Evolutionary conservation across 148 eudicot genomes (phyloP), one percentile per base, ranked within the genome.

Genomic region (Rhododendron simsii): DNA sequence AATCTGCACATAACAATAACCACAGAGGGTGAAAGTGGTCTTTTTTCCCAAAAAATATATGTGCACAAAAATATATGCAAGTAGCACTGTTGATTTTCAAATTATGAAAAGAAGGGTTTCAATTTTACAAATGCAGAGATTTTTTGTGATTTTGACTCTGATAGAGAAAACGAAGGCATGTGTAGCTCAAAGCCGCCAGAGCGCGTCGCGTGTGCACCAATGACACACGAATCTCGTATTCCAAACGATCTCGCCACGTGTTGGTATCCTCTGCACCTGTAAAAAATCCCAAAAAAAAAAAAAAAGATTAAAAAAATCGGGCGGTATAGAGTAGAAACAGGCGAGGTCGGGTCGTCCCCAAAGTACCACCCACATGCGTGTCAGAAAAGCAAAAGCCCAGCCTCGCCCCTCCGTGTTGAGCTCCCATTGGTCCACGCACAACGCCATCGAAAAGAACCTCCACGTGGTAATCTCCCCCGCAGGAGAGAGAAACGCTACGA

Each of bases 171-270:
- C 28, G 35, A 3, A 67, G 39, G 44, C 7, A 75, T 2, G 80
- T 77, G 80, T 41, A 2, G 3, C 0, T 9, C 5, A 41, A 21
- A 20, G 47, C 16, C 26, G 50, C 14, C 0, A 21, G 80, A 39
- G 50, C 80, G 53, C 80, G 80, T 77, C 2, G 30, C 0, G 11
- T 6, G 15, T 8, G 2, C 51, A 9, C 45, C 23, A 21, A 23
- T 3, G 28, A 37, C 44, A 20, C 53, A 77, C 30, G 26, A 21
- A 77, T 77, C 80, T 20, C 50, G 48, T 41, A 41, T 76, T 39
- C 79, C 51, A 48, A 76, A 76, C 80, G 80, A 37, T 76, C 28
- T 9, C 26, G 80, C 51, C 80, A 77, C 80, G 80, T 77, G 80
- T 35, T 44, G 0, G 28, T 21, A 44, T 77, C 51, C 51, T 44